Base-by-base conservation (phyloP, 495 filamentous ascomycete genomes). In the Aspergillus funiculosus region DNA sequence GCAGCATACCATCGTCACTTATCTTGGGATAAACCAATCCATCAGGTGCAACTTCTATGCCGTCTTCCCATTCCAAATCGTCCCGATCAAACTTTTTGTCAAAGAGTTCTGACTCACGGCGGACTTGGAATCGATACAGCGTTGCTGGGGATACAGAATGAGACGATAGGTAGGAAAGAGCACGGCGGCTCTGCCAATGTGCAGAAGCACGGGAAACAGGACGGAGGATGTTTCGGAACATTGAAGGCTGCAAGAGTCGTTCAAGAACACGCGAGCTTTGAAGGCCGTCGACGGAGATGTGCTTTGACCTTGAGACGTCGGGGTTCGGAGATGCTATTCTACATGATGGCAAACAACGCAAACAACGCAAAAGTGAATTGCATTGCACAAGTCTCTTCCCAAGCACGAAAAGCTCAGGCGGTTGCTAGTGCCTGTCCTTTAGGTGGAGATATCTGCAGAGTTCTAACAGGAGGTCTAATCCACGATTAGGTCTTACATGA, bases 11-110 rank as follows among this genome's bases (percentile, higher is more conserved):
- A 10, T 36, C 32, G 8, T 20, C 8, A 21, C 15, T 36, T 36
- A 36, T 36, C 32, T 21, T 36, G 18, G 32, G 32, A 36, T 36
- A 36, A 36, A 36, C 32, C 32, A 36, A 36, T 36, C 32, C 32
- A 36, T 36, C 32, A 21, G 5, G 5, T 36, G 18, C 18, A 20
- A 36, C 32, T 36, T 36, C 32, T 36, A 36, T 21, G 11, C 32
- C 32, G 18, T 36, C 32, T 21, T 36, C 18, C 32, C 32, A 36
- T n/a, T 36, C 32, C 32, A 7, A 36, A 36, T 36, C 32, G 32
- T 21, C 32, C 32, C 21, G 32, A 2, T 36, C 32, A 2, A 36
- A 36, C 32, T 36, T 21, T 21, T 21, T 36, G 32, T 36, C 32
- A 21, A 36, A 36, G 2, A 36, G 15, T 36, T 36, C n/a, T 36